These are phyloP conservation scores for Tuber calosporum DNA, from an alignment of 495 filamentous ascomycete species.

Conservation along the genomic window DNA sequence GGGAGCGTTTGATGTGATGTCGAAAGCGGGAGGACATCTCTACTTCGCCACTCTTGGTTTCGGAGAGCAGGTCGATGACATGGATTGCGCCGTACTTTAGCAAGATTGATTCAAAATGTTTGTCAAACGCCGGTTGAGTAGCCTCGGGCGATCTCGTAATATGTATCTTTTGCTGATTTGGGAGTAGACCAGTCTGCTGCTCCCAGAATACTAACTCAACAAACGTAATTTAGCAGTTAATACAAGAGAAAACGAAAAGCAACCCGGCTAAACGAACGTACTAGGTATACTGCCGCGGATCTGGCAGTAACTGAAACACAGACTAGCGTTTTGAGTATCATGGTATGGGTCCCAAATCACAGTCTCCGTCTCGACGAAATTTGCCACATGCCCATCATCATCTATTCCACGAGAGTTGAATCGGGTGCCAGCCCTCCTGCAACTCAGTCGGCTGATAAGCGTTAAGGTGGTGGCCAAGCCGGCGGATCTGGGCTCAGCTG, in stretches of 20 bases:
- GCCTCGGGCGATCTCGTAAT: slow-evolving; percentile 84
- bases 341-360: slow-evolving; percentile 63
- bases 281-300: slow-evolving; percentile 78
- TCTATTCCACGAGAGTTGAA: slow-evolving; percentile 97
- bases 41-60: slow-evolving; percentile 71
- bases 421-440: slow-evolving; percentile 81
- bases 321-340: slow-evolving; percentile 44
- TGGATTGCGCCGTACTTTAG: slow-evolving; percentile 81
- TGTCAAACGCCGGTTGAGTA: slow-evolving; percentile 89
- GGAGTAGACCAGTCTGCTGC: slow-evolving; percentile 76
- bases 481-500: slow-evolving; percentile 53
- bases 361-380: slow-evolving; percentile 66
- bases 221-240: neutral
- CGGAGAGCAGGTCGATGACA: slow-evolving; percentile 84
- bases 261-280: slow-evolving; percentile 8
- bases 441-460: slow-evolving; percentile 84
- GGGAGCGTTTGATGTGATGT: slow-evolving; percentile 64
- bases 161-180: slow-evolving; percentile 89
- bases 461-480: slow-evolving; percentile 79
- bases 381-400: slow-evolving; percentile 93
- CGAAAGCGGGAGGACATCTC: slow-evolving; percentile 72
- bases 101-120: slow-evolving; percentile 78
- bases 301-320: slow-evolving; percentile 91
- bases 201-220: slow-evolving; percentile 73
- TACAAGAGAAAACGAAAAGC: neutral